phyloP scores from a whole-genome alignment of 225 moss, liverwort and hornwort species.

The Thuidium tamariscinum region DNA sequence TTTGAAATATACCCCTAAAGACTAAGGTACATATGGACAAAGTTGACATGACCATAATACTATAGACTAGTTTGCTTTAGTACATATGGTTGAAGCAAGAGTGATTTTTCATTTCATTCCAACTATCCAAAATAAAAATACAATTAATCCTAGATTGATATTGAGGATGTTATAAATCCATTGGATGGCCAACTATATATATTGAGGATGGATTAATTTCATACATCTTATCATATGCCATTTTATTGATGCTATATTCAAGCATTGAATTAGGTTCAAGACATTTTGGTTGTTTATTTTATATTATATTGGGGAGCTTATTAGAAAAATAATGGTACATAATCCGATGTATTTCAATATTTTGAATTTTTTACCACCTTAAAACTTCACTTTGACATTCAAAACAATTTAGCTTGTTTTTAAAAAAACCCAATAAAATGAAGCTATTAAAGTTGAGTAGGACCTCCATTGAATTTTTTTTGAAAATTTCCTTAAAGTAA shows the following conservation, averaged over 20 bases:
- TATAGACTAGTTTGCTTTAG: background rate
- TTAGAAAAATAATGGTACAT: background rate
- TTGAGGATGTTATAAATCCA: fast-evolving
- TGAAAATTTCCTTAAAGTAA: background rate
- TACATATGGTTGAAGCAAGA: background rate
- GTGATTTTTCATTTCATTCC: background rate
- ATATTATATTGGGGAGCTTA: background rate
- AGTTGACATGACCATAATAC: background rate
- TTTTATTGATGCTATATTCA: too few relatives aligned
- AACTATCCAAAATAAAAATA: fast-evolving
- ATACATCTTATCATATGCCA: too few relatives aligned
- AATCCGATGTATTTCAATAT: fast-evolving
- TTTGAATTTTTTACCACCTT: fast-evolving
- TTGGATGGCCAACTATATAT: background rate
- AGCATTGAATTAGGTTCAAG: background rate
- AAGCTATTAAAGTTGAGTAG: background rate
- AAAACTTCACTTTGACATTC: background rate
- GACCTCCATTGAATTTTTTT: background rate
- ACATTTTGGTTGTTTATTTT: background rate
- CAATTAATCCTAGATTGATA: fast-evolving
- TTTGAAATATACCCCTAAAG: background rate
- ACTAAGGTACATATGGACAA: background rate
- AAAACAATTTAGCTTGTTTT: background rate
- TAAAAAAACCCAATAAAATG: background rate
- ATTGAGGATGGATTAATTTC: too few relatives aligned